Base-by-base conservation (phyloP, 2,329 filamentous ascomycete genomes). In the Epichloe coenophiala region DNA sequence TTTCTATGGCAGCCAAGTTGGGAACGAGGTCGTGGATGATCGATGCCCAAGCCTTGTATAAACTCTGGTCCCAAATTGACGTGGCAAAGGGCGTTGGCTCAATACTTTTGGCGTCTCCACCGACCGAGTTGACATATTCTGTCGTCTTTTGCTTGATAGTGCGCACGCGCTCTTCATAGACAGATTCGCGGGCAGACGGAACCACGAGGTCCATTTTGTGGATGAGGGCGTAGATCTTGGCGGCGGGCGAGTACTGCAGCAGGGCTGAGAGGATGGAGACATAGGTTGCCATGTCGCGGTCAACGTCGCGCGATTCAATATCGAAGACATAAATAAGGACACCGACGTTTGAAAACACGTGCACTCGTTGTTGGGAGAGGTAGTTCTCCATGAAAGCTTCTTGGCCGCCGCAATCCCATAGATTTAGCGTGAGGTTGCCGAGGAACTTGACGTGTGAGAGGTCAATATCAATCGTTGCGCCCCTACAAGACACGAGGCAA, bases 281-380 rank as follows among this genome's bases (percentile, higher is more conserved):
- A 72, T 97, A 98, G 52, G 89, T 95, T 51, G 91, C 82, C 48
- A 97, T 80, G 65, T 98, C 93, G 60, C 88, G 85, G 55, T 93
- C 87, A 60, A 95, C 88, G 66, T 97, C 93, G 64, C 89, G 85
- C 17, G 88, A 95, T 67, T 97, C 93, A 58, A 97, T 94, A 66
- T 98, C 93, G 70, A 98, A 98, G 67, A 98, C 93, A 72, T 98
- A 98, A 68, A 98, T 97, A 52, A 98, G 80, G 48, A 97, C 93
- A 47, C 90, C 91, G 54, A 96, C 93, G 65, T 93, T 91, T 62
- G 84, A 88, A 72, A 98, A 98, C 67, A 98, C 91, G 69, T 97
- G 93, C 51, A 88, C 84, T 53, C 93, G 87, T 71, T 97, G 93
- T 61, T 94, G 88, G 15, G 87, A 90, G 54, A 98, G 84, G 71